phyloP scores from a whole-genome alignment of 495 filamentous ascomycete species.

The Apodospora peruviana region DNA sequence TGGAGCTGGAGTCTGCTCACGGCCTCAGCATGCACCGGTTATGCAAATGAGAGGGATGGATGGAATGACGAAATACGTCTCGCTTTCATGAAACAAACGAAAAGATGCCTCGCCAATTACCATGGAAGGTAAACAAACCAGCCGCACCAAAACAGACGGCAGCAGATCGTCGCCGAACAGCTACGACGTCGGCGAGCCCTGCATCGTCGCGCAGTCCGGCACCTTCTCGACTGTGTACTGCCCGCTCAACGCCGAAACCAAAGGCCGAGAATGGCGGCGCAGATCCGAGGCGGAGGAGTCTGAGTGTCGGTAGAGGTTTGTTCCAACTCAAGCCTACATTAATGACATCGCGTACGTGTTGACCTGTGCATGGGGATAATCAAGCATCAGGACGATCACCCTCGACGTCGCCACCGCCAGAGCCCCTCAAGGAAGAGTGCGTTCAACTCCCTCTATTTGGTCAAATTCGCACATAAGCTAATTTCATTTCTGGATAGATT shows the following conservation, averaged over 20 bases:
- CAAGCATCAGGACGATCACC: constrained; percentile 14
- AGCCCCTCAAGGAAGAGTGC: constrained; percentile 25
- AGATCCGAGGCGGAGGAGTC: not conserved
- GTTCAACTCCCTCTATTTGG: constrained; percentile 10
- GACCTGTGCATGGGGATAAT: too few species aligned
- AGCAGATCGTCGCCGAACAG: too few species aligned
- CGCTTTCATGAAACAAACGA: too few species aligned
- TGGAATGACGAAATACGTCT: too few species aligned
- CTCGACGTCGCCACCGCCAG: constrained; percentile 27
- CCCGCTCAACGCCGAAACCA: not conserved
- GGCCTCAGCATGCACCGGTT: too few species aligned
- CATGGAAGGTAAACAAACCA: constrained; percentile 17
- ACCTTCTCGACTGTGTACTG: not conserved
- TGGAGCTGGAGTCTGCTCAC: too few species aligned
- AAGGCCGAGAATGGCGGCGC: not conserved
- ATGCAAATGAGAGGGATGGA: too few species aligned
- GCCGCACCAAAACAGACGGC: constrained; percentile 2
- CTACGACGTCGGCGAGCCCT: constrained; percentile 2
- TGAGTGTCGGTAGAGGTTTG: constrained; percentile 9
- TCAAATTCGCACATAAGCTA: constrained; percentile 1
- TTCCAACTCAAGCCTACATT: too few species aligned
- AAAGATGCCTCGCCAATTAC: constrained; percentile 26
- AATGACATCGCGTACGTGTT: too few species aligned
- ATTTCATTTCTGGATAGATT: constrained; percentile 43
- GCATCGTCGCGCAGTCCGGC: constrained; percentile 6